Percentiles rank a stretch among this genome's conserved stretches.
Evolutionary conservation across 768 basidiomycete genomes (phyloP).

Genomic region (Pholiota conissans): DNA sequence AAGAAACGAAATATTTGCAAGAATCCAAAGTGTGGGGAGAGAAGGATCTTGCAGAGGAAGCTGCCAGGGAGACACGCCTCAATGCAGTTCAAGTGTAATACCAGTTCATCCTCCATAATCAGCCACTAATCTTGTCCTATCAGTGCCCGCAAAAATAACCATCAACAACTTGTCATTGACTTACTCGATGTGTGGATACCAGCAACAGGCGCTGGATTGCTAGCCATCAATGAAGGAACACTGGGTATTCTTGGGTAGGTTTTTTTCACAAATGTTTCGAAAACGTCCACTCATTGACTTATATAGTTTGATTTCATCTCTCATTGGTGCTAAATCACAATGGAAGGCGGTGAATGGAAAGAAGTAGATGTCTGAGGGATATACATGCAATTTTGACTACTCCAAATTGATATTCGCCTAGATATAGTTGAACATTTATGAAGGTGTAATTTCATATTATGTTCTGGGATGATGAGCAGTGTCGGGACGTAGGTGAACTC

Average conservation of each 20-base stretch:
- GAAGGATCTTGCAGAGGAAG: conserved; percentile 67
- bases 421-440: not conserved
- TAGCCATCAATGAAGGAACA: conserved; percentile 79
- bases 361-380: conserved; percentile 24
- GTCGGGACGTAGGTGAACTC: no score
- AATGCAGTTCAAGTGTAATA: conserved; percentile 55
- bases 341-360: conserved; percentile 57
- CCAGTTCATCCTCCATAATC: not conserved
- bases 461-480: no score
- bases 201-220: conserved; percentile 74
- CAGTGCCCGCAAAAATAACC: conserved; percentile 64
- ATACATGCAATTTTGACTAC: not conserved
- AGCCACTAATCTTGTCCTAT: conserved; percentile 1
- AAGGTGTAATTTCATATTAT: no score
- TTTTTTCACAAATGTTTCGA: not conserved
- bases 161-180: conserved; percentile 84
- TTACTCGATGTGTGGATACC: conserved; percentile 89
- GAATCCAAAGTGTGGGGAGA: conserved; percentile 49
- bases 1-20: conserved; percentile 56
- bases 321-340: conserved; percentile 67
- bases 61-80: conserved; percentile 65
- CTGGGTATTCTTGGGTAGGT: conserved; percentile 83
- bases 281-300: not conserved
- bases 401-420: not conserved
- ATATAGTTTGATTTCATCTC: conserved; percentile 65